Evolutionary conservation across 495 filamentous ascomycete species (phyloP).

Genomic region (Lasiosphaeria hispida): DNA sequence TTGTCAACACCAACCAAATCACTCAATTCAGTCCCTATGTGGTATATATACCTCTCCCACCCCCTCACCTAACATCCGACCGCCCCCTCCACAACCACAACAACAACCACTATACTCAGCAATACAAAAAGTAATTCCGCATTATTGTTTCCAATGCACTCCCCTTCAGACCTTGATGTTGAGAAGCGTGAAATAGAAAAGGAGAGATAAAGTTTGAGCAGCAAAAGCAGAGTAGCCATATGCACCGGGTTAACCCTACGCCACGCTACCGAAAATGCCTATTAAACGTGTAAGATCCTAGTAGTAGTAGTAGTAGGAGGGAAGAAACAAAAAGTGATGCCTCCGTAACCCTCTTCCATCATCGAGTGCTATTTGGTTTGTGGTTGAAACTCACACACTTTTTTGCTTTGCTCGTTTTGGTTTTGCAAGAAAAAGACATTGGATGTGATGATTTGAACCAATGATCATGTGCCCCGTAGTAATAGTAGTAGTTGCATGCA

Average conservation of each 20-base stretch:
- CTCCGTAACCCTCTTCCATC: neutral
- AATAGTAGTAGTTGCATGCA: no score
- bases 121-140: neutral
- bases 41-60: neutral
- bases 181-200: no score
- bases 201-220: no score
- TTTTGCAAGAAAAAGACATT: no score
- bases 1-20: no score
- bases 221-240: neutral
- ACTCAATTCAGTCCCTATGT: neutral
- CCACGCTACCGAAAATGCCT: constrained; percentile 14
- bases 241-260: constrained; percentile 4
- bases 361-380: no score
- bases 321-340: neutral
- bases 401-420: no score
- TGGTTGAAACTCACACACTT: no score
- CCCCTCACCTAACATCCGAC: neutral
- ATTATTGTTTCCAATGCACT: neutral
- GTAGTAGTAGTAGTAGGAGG: neutral
- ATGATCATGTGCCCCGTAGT: no score
- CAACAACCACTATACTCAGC: neutral
- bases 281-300: constrained; percentile 1
- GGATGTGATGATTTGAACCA: no score
- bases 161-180: no score
- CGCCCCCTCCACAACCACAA: no score